Conservation (phyloP, 768 basidiomycete genomes). For the Mycena maculata region DNA sequence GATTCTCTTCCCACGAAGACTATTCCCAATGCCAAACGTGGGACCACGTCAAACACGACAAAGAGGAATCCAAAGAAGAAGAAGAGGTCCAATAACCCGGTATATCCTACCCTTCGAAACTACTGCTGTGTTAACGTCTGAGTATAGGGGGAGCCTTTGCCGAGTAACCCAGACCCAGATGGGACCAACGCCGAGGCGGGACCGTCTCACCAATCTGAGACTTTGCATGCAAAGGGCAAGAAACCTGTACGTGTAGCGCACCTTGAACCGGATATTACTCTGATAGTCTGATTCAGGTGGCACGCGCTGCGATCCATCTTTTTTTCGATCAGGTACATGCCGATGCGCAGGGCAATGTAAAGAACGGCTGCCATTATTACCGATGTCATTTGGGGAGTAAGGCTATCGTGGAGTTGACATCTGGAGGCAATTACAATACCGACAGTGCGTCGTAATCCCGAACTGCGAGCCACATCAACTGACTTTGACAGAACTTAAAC, state of each 20-base stretch:
- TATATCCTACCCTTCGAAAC: too few relatives aligned
- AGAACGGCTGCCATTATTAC: conserved; percentile 2
- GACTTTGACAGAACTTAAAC: background rate
- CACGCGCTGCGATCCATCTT: background rate
- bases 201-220: background rate
- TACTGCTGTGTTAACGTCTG: too few relatives aligned
- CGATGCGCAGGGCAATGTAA: background rate
- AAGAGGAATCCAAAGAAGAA: background rate
- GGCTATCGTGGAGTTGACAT: background rate
- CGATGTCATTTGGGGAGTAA: background rate
- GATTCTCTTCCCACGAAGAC: background rate
- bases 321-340: background rate
- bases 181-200: background rate
- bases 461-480: background rate
- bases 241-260: background rate
- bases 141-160: too few relatives aligned
- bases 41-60: background rate
- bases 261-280: background rate
- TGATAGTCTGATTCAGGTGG: background rate
- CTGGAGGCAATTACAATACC: background rate
- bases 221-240: too few relatives aligned
- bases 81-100: too few relatives aligned
- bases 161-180: too few relatives aligned
- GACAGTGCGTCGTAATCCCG: background rate
- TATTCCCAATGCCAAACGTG: background rate